Evolutionary conservation across 2,329 filamentous ascomycete genomes (phyloP).

Genomic region (Bipolaris cookei): DNA sequence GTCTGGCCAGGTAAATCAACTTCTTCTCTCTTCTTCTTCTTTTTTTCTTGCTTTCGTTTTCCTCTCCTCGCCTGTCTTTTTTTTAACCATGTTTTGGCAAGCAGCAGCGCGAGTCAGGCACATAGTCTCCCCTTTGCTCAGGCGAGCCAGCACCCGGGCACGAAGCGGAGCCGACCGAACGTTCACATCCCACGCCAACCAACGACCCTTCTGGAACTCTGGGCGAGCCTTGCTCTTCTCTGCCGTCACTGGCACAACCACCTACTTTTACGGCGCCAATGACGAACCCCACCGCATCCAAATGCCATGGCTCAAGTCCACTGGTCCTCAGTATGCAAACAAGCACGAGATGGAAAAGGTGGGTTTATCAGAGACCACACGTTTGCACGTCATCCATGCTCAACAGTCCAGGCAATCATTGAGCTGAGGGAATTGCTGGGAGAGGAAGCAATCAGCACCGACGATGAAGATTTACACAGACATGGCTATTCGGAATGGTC

Average conservation of each 20-base stretch:
- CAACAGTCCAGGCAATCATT: constrained; percentile 56
- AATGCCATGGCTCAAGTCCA: constrained; percentile 33
- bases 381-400: constrained; percentile 10
- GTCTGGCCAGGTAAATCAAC: constrained; percentile 20
- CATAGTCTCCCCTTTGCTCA: constrained; percentile 38
- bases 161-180: constrained; percentile 35
- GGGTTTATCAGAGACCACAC: constrained; percentile 1
- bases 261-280: constrained; percentile 59
- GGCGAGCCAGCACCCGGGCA: constrained; percentile 34
- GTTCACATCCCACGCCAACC: constrained; percentile 25
- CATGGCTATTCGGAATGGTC: constrained; percentile 77
- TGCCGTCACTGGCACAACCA: constrained; percentile 58
- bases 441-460: constrained; percentile 66
- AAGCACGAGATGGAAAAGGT: constrained; percentile 60
- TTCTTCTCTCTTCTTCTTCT: constrained; percentile 9
- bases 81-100: constrained; percentile 43
- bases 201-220: constrained; percentile 55
- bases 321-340: constrained; percentile 55
- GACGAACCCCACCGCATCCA: constrained; percentile 45
- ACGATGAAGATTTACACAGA: constrained; percentile 66
- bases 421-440: constrained; percentile 62
- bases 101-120: constrained; percentile 37
- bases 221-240: constrained; percentile 57
- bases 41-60: constrained; percentile 9
- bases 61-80: constrained; percentile 11